A percentile compares a stretch with the other conserved stretches of the same genome.
These are phyloP conservation scores for Neopestalotiopsis sp. DNA, from an alignment of 2,329 filamentous ascomycete species.

Conservation along the genomic window DNA sequence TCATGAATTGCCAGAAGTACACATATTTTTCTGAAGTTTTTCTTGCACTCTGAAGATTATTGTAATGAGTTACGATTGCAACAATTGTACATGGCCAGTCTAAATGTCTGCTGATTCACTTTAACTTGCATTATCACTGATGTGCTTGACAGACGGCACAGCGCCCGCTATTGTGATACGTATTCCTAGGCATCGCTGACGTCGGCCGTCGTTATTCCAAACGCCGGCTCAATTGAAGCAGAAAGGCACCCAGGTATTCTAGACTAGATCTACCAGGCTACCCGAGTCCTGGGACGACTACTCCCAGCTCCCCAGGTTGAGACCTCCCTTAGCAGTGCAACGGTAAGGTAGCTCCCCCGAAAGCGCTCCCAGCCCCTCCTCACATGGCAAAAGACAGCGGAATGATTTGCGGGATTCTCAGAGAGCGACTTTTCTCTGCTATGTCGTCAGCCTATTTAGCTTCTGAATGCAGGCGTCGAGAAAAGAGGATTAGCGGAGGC, in stretches of 20 bases:
- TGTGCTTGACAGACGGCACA: not conserved
- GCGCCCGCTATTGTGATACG: not conserved
- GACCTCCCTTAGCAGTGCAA: not conserved
- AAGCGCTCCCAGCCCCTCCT: not conserved
- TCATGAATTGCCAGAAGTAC: not conserved
- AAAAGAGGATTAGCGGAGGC: not conserved
- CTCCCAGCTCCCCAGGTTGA: not conserved
- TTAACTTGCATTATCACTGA: not conserved
- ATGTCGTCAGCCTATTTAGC: not conserved
- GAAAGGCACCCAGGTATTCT: not conserved
- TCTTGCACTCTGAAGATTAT: not conserved
- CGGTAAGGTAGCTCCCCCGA: not conserved
- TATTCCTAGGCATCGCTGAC: not conserved
- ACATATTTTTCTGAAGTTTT: not conserved
- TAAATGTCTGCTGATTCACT: not conserved
- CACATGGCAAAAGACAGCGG: not conserved
- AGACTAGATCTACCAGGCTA: not conserved
- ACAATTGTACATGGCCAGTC: not conserved
- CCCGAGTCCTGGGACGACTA: not conserved
- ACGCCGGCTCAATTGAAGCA: conserved; percentile 11
- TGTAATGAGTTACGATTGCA: not conserved
- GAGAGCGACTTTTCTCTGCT: not conserved
- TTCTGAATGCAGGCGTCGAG: not conserved
- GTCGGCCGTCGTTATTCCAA: conserved; percentile 8
- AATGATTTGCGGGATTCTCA: not conserved